These are phyloP conservation scores for Neoarthrinium moseri DNA, from an alignment of 2,329 filamentous ascomycete genomes.

Conservation along the genomic window DNA sequence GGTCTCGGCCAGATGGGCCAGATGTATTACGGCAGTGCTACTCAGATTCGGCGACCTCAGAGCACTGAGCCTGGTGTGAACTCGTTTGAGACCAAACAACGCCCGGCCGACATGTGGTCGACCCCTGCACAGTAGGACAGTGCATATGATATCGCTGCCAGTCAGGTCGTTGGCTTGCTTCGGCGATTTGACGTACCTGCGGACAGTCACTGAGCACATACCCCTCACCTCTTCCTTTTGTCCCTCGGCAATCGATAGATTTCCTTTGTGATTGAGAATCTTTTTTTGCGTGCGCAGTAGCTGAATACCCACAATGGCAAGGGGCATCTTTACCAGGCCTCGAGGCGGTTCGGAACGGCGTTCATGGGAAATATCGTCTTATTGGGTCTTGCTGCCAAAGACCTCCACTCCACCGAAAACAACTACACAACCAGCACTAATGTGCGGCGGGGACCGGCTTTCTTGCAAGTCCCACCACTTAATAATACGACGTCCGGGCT, in stretches of 20 bases:
- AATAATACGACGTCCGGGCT: not conserved
- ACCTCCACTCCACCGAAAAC: conserved; percentile 1
- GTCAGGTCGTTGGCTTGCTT: not conserved
- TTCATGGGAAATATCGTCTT: conserved; percentile 2
- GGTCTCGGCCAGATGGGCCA: conserved; percentile 63
- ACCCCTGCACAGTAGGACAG: conserved; percentile 6
- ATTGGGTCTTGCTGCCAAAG: not conserved
- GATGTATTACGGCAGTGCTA: conserved; percentile 69
- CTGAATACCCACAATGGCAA: conserved; percentile 24
- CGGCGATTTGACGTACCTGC: too few species aligned
- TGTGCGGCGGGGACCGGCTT: conserved; percentile 3
- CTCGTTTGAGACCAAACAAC: conserved; percentile 62
- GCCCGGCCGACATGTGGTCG: conserved; percentile 52
- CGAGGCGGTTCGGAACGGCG: conserved; percentile 3
- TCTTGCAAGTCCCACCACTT: not conserved
- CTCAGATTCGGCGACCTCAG: conserved; percentile 66
- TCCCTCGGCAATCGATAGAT: conserved; percentile 15
- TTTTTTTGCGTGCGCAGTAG: conserved; percentile 19
- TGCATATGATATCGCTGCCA: too few species aligned
- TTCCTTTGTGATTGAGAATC: conserved; percentile 18
- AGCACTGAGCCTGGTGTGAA: conserved; percentile 66
- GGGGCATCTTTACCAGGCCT: conserved; percentile 13
- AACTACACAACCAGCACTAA: conserved; percentile 1
- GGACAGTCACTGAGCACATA: too few species aligned
- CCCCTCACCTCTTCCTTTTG: not conserved